A percentile compares a stretch with the other conserved stretches of the same genome.
Evolutionary conservation across 129 eudicot species (phyloP).

Genomic region (Lactuca saligna): DNA sequence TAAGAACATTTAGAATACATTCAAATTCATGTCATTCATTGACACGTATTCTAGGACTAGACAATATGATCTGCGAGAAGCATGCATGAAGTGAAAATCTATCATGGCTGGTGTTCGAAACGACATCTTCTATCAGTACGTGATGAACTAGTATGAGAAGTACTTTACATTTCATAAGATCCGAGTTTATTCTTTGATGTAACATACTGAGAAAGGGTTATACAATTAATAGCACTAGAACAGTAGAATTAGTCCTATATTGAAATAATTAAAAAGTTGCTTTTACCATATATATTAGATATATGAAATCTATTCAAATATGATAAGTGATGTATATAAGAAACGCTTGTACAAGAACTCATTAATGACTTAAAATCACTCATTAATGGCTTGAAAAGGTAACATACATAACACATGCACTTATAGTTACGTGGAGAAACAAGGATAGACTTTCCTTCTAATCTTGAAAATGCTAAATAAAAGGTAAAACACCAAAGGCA

Average conservation of each 20-base stretch:
- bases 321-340: background rate
- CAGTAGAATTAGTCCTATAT: background rate
- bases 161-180: background rate
- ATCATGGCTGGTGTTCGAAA: background rate
- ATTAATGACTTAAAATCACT: background rate
- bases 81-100: background rate
- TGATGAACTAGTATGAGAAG: background rate
- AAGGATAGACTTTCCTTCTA: constrained; percentile 8
- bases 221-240: constrained; percentile 6
- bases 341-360: background rate
- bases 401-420: constrained; percentile 16
- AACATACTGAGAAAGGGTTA: background rate
- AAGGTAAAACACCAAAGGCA: constrained; percentile 7
- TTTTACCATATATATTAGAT: background rate
- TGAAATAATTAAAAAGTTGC: background rate
- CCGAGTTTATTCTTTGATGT: constrained; percentile 3
- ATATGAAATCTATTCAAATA: background rate
- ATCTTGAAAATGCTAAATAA: constrained; percentile 17
- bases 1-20: constrained; percentile 4
- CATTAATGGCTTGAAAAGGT: background rate
- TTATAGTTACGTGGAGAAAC: constrained; percentile 8
- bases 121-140: too few species aligned
- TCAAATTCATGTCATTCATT: constrained; percentile 6
- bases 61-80: background rate
- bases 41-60: background rate